Percentiles rank a stretch among this genome's conserved stretches.
Conservation (phyloP, 148 eudicot genomes). For the Vaccinium darrowii region DNA sequence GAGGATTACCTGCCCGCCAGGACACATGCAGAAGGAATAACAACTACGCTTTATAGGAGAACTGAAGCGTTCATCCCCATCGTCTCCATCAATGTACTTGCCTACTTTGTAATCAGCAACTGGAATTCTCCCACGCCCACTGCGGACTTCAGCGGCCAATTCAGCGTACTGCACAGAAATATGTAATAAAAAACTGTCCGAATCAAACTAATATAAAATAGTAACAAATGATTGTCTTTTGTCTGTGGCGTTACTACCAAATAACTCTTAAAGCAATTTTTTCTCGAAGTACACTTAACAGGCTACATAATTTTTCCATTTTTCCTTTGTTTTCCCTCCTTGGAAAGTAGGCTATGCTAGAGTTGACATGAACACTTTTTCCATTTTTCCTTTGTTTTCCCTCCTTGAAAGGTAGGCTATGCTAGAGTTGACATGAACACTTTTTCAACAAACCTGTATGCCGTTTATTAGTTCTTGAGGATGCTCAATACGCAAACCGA, state of each 20-base stretch:
- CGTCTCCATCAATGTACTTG: conserved; percentile 46
- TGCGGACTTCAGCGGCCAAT: conserved; percentile 76
- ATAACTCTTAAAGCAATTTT: neutral
- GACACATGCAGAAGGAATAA: conserved; percentile 99
- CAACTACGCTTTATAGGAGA: conserved; percentile 55
- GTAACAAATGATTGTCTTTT: neutral
- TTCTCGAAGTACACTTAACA: neutral
- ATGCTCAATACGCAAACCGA: conserved; percentile 95
- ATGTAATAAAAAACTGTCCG: neutral
- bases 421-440: neutral
- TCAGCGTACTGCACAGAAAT: conserved; percentile 62
- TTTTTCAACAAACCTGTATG: conserved; percentile 63
- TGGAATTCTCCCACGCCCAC: conserved; percentile 92
- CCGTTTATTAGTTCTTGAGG: conserved; percentile 85
- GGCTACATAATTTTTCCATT: neutral
- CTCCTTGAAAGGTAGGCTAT: neutral
- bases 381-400: no score
- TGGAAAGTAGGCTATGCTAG: neutral
- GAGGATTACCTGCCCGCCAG: conserved; percentile 89
- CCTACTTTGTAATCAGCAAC: conserved; percentile 97
- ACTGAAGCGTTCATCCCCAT: conserved; percentile 22
- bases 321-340: neutral
- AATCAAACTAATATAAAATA: neutral
- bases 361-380: neutral
- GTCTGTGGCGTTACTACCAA: neutral